Base-by-base conservation (phyloP, 225 moss, liverwort and hornwort genomes). In the Pseudoscleropodium purum region DNA sequence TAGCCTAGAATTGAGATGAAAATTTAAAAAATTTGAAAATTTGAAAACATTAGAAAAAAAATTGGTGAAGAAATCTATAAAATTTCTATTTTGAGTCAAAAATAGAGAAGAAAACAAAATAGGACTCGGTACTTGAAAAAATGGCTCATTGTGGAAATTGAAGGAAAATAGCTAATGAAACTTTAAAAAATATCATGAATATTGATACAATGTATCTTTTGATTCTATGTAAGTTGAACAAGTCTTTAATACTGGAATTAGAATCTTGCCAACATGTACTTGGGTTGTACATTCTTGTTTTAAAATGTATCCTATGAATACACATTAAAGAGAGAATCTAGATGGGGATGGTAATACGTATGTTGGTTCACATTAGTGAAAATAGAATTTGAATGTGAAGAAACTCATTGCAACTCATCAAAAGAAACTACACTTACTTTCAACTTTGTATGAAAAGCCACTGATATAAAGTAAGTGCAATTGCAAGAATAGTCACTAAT, bases 181-280 rank as follows among this genome's bases (percentile, higher is more conserved):
- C 9, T 20, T 10, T 1, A 19, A 36, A 5, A 36, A 36, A 6
- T 19, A 18, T 10, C 7, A 9, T 2, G 0, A 36, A 36, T 0
- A 3, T 36, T 18, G 19, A 67, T 68, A 15, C 10, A 23, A 64
- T 49, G 19, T 20, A 6, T 49, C 75, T 75, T 64, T 75, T 75
- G 75, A 49, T 12, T 31, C 19, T 0, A 5, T 18, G 2, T 31
- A 31, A 49, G 18, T 75, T 45, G 18, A 30, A 30, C 3, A 0
- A 74, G 29, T 0, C 0, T 43, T 27, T 26, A 27, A 29, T 6
- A 17, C 0, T 10, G 1, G 30, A 30, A 74, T 30, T 45, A 30
- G 1, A 30, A 45, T 29, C 11, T 0, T 0, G 0, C 10, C 16
- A 2, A 15, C 18, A 10, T 30, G 2, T 30, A 45, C 3, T 0